Base-by-base conservation (phyloP, 1,284 basidiomycete species). In the Irpex sp. region DNA sequence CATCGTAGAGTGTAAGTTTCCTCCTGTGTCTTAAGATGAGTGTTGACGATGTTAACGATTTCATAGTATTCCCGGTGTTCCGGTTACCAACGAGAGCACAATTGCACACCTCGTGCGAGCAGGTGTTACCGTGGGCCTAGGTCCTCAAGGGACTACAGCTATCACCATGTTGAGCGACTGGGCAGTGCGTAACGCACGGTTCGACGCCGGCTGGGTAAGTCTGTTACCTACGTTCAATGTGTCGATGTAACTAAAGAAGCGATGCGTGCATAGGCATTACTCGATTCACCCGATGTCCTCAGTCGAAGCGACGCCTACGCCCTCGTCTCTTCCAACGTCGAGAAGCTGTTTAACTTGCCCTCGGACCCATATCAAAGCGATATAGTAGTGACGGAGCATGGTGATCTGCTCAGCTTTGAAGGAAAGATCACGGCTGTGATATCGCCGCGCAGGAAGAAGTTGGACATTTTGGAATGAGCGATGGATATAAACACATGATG, bases 371-470 rank as follows among this genome's bases (percentile, higher is more conserved):
- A 65, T 16, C 64, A 67, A 28, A 65, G 67, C 14, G 86, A 90
- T 66, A 79, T 89, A 64, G 90, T 93, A 18, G 87, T 85, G 7
- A 88, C 83, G 66, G 80, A 82, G 54, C 82, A 82, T 39, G 84
- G 86, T 33, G 79, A 79, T 37, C 74, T 84, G 56, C 82, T 88
- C 35, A 80, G 82, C 62, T 82, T 84, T 58, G 77, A 80, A 37
- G 81, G 84, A 35, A 88, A 87, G 70, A 83, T 87, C 3, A 75
- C 83, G 1, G 86, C 81, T 0, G 72, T 89, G 18, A 80, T 87
- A 53, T 86, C 84, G 5, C 73, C 77, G 16, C 64, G 72, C 10
- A 77, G 76, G 62, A 73, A 73, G 7, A 69, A 70, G 4, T 80
- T 84, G 16, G 81, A 86, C 66, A 63, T 80, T 56, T 79, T 81